A percentile compares a stretch with the other conserved stretches of the same genome.
Conservation (phyloP, 495 filamentous ascomycete genomes). For the Trichoderma erinaceum region DNA sequence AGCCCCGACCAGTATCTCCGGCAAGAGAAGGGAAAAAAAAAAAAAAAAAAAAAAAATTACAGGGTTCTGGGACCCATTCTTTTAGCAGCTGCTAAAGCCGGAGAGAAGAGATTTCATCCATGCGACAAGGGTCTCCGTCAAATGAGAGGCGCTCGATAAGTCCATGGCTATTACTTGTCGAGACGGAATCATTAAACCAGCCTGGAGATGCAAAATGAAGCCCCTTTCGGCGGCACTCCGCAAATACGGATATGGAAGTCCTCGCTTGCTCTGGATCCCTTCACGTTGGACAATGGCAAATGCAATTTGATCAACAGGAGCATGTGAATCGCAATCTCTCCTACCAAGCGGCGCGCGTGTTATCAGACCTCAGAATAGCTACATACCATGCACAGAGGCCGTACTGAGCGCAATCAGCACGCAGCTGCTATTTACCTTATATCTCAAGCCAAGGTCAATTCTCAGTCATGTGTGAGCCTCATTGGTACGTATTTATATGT, state of each 20-base stretch:
- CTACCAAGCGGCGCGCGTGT: background rate
- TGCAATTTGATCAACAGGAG: background rate
- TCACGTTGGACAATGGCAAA: too few species aligned
- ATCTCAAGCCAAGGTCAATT: too few species aligned
- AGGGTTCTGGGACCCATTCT: conserved; percentile 4
- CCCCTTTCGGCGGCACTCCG: background rate
- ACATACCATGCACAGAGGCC: too few species aligned
- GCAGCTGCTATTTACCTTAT: too few species aligned
- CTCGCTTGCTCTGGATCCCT: conserved; percentile 1
- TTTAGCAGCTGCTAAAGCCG: conserved; percentile 11
- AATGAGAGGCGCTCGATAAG: conserved; percentile 7
- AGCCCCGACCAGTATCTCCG: conserved; percentile 9
- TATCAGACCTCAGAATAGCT: background rate
- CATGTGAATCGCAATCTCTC: background rate
- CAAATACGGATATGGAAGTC: background rate
- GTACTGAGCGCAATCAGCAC: too few species aligned
- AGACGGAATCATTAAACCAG: background rate
- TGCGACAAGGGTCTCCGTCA: conserved; percentile 2
- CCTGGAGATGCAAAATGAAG: background rate
- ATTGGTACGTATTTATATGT: too few species aligned
- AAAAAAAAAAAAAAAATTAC: background rate
- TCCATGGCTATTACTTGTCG: background rate
- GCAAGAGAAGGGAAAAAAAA: background rate
- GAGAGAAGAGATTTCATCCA: conserved; percentile 9
- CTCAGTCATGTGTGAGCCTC: too few species aligned